Evolutionary conservation across 345 rosid species (phyloP).

Genomic region (Tarenaya hassleriana): DNA sequence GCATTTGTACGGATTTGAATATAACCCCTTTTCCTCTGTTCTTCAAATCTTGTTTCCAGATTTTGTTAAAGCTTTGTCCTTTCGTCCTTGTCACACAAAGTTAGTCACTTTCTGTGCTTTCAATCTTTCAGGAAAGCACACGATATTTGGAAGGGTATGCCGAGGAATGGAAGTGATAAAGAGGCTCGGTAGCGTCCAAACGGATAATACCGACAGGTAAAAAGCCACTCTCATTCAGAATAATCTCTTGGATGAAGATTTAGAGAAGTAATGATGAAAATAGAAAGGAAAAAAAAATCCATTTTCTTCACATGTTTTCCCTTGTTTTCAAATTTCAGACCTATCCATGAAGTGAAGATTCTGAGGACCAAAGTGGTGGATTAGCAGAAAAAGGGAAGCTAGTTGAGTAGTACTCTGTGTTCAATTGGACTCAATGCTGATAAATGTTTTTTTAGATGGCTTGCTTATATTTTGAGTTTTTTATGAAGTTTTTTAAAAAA

Average conservation of each 20-base stretch:
- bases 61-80: too few relatives aligned
- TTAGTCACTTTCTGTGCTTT: background rate
- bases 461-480: too few relatives aligned
- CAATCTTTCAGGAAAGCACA: slow-evolving; percentile 64
- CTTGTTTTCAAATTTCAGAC: slow-evolving; percentile 37
- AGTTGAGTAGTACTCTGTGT: background rate
- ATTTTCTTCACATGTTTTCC: background rate
- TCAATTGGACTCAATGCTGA: too few relatives aligned
- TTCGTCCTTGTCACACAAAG: too few relatives aligned
- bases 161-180: slow-evolving; percentile 91
- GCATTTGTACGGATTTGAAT: too few relatives aligned
- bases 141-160: slow-evolving; percentile 91
- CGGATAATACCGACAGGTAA: slow-evolving; percentile 92
- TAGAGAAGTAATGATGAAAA: too few relatives aligned
- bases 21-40: too few relatives aligned
- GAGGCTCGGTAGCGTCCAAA: slow-evolving; percentile 94
- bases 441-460: too few relatives aligned
- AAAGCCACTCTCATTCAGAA: background rate
- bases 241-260: background rate
- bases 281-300: too few relatives aligned
- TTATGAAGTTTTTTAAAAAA: too few relatives aligned
- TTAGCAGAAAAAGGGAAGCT: slow-evolving; percentile 18
- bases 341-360: slow-evolving; percentile 96
- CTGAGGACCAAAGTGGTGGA: slow-evolving; percentile 71
- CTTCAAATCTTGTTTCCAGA: too few relatives aligned